Evolutionary conservation across 2,329 filamentous ascomycete species (phyloP), one percentile per base, ranked within the genome.

Genomic region (Allantophomopsis lycopodina): DNA sequence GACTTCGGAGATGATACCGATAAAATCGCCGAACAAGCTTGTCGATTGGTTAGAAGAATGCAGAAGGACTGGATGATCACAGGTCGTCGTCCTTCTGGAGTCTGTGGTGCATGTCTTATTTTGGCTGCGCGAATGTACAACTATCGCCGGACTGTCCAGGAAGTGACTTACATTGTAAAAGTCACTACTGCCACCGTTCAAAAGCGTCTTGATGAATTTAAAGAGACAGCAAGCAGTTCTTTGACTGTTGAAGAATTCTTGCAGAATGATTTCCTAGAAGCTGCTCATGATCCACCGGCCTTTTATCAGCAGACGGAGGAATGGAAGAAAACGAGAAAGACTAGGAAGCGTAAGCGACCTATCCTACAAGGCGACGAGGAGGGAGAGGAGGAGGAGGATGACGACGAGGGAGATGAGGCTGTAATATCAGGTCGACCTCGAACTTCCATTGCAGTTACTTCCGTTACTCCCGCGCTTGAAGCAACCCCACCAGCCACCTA

Each of bases 71-170:
- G 91, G 88, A 96, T 98, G 76, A 81, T 88, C 36, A 86, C 88
- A 56, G 91, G 91, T 50, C 83, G 91, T 53, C 80, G 91, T 32
- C 91, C 91, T 13, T 89, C 89, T 6, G 91, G 91, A 48, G 80
- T 96, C 40, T 95, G 88, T 57, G 91, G 91, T 45, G 91, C 91
- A 11, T 94, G 88, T 48, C 72, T 98, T 36, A 83, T 98, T 44
- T 80, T 98, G 57, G 91, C 91, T 6, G 89, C 91, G 7, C 83
- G 91, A 39, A 96, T 96, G 82, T 94, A 95, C 70, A 96, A 96
- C 60, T 98, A 93, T 56, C 82, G 89, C 35, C 79, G 91, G 14
- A 94, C 87, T 0, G 78, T 94, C 11, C 76, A 87, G 21, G 91
- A 98, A 60, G 83, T 98, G 7, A 89, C 96, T n/a, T 96, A 94